Conservation (phyloP, 1,139 yeast species). For the Geotrichum cucujoidarum region DNA sequence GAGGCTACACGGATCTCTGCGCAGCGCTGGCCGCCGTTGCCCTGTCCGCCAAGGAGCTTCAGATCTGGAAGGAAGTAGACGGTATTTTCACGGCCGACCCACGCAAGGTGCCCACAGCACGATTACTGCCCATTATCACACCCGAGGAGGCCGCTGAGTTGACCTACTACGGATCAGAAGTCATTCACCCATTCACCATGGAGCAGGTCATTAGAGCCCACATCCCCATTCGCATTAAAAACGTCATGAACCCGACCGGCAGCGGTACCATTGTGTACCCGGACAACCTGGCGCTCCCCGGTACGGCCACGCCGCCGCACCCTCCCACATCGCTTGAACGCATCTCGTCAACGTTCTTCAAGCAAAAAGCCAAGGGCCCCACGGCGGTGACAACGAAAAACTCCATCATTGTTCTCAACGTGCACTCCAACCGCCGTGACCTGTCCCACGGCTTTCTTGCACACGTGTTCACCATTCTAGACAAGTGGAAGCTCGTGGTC, state of each 20-base stretch:
- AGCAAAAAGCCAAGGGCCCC: constrained; percentile 49
- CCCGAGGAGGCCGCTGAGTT: constrained; percentile 98
- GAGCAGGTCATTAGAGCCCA: constrained; percentile 95
- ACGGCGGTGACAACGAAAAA: constrained; percentile 96
- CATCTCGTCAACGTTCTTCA: constrained; percentile 27
- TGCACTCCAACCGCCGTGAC: constrained; percentile 90
- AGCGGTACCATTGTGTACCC: constrained; percentile 92
- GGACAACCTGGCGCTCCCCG: constrained; percentile 44
- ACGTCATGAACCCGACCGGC: constrained; percentile 88
- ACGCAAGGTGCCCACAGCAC: constrained; percentile 85
- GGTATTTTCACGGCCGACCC: constrained; percentile 99
- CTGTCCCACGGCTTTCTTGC: constrained; percentile 94
- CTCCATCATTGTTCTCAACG: constrained; percentile 83
- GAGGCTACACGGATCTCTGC: constrained; percentile 96
- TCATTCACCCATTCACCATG: constrained; percentile 98
- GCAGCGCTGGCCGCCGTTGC: constrained; percentile 97
- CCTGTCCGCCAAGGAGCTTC: constrained; percentile 82
- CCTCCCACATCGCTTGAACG: constrained; percentile 6
- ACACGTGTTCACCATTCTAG: constrained; percentile 78
- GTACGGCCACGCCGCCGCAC: constrained; percentile 38
- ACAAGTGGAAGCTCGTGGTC: constrained; percentile 79
- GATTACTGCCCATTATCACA: constrained; percentile 79
- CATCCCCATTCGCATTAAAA: constrained; percentile 93
- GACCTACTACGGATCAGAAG: constrained; percentile 96
- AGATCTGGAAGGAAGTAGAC: constrained; percentile 98